These are phyloP conservation scores for Colletotrichum lupini DNA, from an alignment of 2,329 filamentous ascomycete genomes.

Conservation along the genomic window DNA sequence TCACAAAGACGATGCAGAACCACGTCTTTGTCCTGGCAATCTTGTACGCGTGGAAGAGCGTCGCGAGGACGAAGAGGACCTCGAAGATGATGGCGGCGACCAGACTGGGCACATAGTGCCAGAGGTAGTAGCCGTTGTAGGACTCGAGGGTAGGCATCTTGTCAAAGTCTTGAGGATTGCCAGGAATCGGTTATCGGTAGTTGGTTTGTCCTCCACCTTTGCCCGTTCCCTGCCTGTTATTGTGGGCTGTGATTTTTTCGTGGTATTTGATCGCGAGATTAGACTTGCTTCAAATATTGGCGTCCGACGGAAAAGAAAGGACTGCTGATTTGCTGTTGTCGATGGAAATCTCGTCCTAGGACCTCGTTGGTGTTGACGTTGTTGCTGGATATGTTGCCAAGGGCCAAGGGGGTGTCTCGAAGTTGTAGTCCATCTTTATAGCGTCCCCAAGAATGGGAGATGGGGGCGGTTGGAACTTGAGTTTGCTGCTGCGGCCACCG, in stretches of 20 bases:
- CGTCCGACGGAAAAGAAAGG: not conserved
- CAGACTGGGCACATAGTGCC: slow-evolving; percentile 53
- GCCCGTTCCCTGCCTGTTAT: too few species aligned
- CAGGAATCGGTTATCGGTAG: not conserved
- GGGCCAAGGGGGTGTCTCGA: not conserved
- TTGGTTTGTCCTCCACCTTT: not conserved
- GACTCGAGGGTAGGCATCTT: slow-evolving; percentile 44
- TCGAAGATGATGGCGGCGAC: slow-evolving; percentile 56
- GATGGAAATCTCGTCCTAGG: not conserved
- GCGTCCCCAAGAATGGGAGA: not conserved
- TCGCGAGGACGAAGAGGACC: slow-evolving; percentile 52
- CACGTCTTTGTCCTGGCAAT: slow-evolving; percentile 56
- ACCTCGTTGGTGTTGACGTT: not conserved
- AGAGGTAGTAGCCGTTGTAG: slow-evolving; percentile 47
- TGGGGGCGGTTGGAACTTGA: too few species aligned
- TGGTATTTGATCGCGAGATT: not conserved
- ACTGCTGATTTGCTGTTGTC: not conserved
- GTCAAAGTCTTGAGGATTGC: not conserved
- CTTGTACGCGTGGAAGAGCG: slow-evolving; percentile 52
- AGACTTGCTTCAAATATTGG: not conserved
- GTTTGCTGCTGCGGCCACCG: not conserved
- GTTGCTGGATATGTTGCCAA: not conserved
- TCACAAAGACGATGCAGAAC: slow-evolving; percentile 61
- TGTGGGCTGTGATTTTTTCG: not conserved
- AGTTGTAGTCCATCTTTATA: not conserved